Evolutionary conservation across 2,329 filamentous ascomycete genomes (phyloP).

Genomic region (Diatrype stigma): DNA sequence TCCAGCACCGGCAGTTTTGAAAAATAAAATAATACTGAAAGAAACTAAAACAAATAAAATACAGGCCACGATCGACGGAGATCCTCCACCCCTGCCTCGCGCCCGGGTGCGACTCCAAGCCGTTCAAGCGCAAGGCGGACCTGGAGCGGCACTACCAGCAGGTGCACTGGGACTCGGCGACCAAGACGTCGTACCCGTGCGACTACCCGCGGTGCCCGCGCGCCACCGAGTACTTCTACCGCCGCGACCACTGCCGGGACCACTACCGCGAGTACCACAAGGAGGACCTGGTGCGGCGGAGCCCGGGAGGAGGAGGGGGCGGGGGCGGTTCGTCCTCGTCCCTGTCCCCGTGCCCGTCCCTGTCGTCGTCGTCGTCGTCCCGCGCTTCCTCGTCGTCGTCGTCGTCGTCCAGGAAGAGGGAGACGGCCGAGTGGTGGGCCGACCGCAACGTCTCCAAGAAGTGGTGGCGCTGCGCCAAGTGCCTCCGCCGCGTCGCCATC

Average conservation of each 20-base stretch:
- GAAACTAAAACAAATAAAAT: too few species aligned
- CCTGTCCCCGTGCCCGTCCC: too few species aligned
- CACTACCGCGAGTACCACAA: constrained; percentile 53
- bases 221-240: constrained; percentile 42
- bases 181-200: constrained; percentile 43
- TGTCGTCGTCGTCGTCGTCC: too few species aligned
- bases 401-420: constrained; percentile 12
- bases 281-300: constrained; percentile 37
- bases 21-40: too few species aligned
- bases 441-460: constrained; percentile 32
- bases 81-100: constrained; percentile 17
- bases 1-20: too few species aligned
- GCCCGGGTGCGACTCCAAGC: constrained; percentile 35
- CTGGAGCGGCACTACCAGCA: constrained; percentile 50
- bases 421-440: constrained; percentile 34
- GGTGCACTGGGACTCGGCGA: constrained; percentile 38
- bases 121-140: constrained; percentile 51
- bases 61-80: background rate
- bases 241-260: constrained; percentile 54
- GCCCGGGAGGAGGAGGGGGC: too few species aligned
- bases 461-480: constrained; percentile 55
- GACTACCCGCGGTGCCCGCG: constrained; percentile 49
- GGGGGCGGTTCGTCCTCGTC: background rate
- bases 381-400: background rate
- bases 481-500: constrained; percentile 42